A percentile compares a stretch with the other conserved stretches of the same genome.
These are phyloP conservation scores for Bromus sterilis DNA, from an alignment of 176 grass and related monocot species.

Conservation along the genomic window DNA sequence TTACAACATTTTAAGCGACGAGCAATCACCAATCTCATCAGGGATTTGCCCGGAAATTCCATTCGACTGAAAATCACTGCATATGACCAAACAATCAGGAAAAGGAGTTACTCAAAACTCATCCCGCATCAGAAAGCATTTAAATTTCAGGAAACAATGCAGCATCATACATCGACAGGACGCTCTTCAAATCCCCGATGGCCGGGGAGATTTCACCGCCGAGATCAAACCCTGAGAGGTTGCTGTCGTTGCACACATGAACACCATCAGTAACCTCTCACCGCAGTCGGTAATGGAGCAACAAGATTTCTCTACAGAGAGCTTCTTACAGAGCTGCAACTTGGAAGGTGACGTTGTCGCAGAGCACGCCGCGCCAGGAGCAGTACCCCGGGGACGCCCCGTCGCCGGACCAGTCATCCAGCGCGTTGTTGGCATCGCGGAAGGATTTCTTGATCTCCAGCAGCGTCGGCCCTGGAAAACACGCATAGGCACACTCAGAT, in stretches of 20 bases:
- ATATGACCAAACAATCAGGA: neutral
- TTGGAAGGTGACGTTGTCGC: slow-evolving; percentile 84
- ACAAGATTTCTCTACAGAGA: neutral
- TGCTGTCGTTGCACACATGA: slow-evolving; percentile 37
- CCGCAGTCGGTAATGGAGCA: neutral
- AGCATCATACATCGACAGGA: slow-evolving; percentile 61
- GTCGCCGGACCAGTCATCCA: slow-evolving; percentile 73
- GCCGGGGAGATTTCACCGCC: slow-evolving; percentile 84
- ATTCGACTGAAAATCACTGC: slow-evolving; percentile 74
- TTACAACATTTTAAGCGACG: slow-evolving; percentile 61
- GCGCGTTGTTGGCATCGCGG: slow-evolving; percentile 71
- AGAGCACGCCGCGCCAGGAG: slow-evolving; percentile 82
- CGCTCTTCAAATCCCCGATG: slow-evolving; percentile 59
- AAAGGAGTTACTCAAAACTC: neutral
- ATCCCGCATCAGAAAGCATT: neutral
- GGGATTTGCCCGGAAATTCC: slow-evolving; percentile 78
- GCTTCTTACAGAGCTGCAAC: slow-evolving; percentile 76
- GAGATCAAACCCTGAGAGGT: slow-evolving; percentile 78
- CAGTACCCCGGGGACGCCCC: slow-evolving; percentile 38
- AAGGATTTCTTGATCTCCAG: slow-evolving; percentile 95
- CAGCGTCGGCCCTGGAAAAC: slow-evolving; percentile 57
- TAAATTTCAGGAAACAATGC: neutral
- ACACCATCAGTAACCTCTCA: neutral
- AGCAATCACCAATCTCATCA: slow-evolving; percentile 95
- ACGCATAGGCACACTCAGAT: neutral